These are phyloP conservation scores for Irpex lacteus DNA, from an alignment of 1,284 basidiomycete species.

Conservation along the genomic window DNA sequence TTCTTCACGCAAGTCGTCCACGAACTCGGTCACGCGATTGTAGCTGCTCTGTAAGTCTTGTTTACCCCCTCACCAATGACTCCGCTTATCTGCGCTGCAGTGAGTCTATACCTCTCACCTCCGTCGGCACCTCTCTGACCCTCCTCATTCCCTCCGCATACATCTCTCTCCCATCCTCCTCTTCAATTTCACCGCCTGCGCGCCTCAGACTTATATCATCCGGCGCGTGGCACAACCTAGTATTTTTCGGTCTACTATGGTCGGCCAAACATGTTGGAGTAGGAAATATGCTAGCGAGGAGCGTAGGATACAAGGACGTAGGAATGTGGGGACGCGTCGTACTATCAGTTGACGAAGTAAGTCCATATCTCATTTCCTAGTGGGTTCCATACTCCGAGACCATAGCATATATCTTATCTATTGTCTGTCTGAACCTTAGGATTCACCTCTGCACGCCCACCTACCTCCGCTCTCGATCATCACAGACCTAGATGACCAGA, in stretches of 20 bases:
- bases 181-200: constrained; percentile 35
- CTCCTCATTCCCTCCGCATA: constrained; percentile 69
- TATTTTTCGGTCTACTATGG: constrained; percentile 23
- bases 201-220: constrained; percentile 58
- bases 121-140: constrained; percentile 54
- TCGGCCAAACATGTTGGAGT: constrained; percentile 1
- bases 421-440: constrained; percentile 30
- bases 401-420: background rate
- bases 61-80: background rate
- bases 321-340: constrained; percentile 49
- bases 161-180: constrained; percentile 49
- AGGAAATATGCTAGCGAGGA: constrained; percentile 26
- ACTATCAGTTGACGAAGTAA: constrained; percentile 19
- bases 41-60: constrained; percentile 58
- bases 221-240: constrained; percentile 67
- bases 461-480: constrained; percentile 53
- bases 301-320: constrained; percentile 51
- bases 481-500: constrained; percentile 54
- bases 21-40: constrained; percentile 68
- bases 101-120: constrained; percentile 51
- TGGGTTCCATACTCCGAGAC: background rate
- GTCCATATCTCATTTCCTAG: background rate
- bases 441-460: constrained; percentile 52
- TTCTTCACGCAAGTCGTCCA: constrained; percentile 61
- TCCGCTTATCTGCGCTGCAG: constrained; percentile 27